Evolutionary conservation across 2,329 filamentous ascomycete genomes (phyloP), one percentile per base, ranked within the genome.

Genomic region (Exophiala xenobiotica): DNA sequence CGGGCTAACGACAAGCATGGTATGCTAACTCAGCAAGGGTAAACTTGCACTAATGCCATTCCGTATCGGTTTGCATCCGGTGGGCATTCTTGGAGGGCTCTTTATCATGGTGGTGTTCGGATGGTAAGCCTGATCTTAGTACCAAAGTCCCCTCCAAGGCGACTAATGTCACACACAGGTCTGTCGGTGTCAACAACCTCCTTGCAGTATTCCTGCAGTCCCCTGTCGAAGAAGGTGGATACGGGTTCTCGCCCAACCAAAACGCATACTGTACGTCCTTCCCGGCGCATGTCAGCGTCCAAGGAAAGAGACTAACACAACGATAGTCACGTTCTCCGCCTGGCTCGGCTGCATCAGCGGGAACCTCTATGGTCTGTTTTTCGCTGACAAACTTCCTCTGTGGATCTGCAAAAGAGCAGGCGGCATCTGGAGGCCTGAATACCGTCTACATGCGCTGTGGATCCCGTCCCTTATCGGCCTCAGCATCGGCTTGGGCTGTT

Each of bases 311-410:
- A 42, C 42, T 50, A 9, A 19, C 45, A 5, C 19, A 23, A 23
- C n/a, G 16, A 11, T 14, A 55, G 52, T 68, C 46, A 67, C 65
- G 2, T 73, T 75, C 49, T 62, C 65, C 14, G 65, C 69, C 51
- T 76, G 72, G 73, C 60, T 70, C 12, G 71, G 70, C 5, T 64
- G 68, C 68, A 1, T 62, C 69, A 4, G 47, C 69, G 11, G 70
- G 68, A 49, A 70, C 68, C 2, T 65, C 68, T 47, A 61, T 66
- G 22, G 57, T 72, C n/a, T 70, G 67, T 42, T 20, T 11, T 31
- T 49, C 38, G 35, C 33, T 4, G 73, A 76, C 56, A 59, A 66
- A 2, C 59, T 74, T 0, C 71, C 73, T 0, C 62, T 75, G 6
- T 64, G 62, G 54, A 56, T 70, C 3, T 64, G 62, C 9, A 56